phyloP scores from a whole-genome alignment of 2,329 filamentous ascomycete species.

The Lecanoromycetidae sp. region DNA sequence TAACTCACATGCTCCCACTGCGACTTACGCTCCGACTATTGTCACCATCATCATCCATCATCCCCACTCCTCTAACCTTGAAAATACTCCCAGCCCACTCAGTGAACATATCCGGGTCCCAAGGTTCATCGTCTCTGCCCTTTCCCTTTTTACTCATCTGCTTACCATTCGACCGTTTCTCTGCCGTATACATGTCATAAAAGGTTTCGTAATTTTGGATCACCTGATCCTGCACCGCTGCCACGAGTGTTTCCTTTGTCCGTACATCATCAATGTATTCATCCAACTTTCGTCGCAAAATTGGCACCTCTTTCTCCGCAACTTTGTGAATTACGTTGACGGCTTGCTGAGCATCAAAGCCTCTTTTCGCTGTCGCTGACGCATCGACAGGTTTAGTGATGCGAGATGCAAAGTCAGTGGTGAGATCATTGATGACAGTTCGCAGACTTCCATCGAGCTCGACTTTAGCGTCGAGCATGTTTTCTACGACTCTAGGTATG shows the following conservation, averaged over 20 bases:
- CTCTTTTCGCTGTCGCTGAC: slow-evolving; percentile 25
- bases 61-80: slow-evolving; percentile 32
- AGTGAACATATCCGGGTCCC: slow-evolving; percentile 52
- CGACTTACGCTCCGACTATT: slow-evolving; percentile 12
- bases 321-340: slow-evolving; percentile 39
- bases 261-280: slow-evolving; percentile 54
- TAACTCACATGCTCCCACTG: slow-evolving; percentile 11
- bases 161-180: slow-evolving; percentile 23
- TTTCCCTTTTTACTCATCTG: slow-evolving; percentile 42
- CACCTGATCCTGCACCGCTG: slow-evolving; percentile 52
- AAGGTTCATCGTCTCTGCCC: slow-evolving; percentile 48
- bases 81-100: slow-evolving; percentile 52
- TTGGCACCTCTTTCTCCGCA: slow-evolving; percentile 46
- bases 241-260: slow-evolving; percentile 54
- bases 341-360: slow-evolving; percentile 29
- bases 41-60: slow-evolving; percentile 3
- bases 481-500: slow-evolving; percentile 54
- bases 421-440: slow-evolving; percentile 54
- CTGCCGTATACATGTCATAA: slow-evolving; percentile 40
- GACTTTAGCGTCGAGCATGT: slow-evolving; percentile 59
- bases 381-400: slow-evolving; percentile 42
- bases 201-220: slow-evolving; percentile 53
- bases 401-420: slow-evolving; percentile 42
- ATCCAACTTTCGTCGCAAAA: slow-evolving; percentile 44
- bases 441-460: slow-evolving; percentile 52